Percentiles rank a stretch among this genome's conserved stretches.
phyloP scores from a whole-genome alignment of 2,329 filamentous ascomycete genomes.

The Alternaria alternata region DNA sequence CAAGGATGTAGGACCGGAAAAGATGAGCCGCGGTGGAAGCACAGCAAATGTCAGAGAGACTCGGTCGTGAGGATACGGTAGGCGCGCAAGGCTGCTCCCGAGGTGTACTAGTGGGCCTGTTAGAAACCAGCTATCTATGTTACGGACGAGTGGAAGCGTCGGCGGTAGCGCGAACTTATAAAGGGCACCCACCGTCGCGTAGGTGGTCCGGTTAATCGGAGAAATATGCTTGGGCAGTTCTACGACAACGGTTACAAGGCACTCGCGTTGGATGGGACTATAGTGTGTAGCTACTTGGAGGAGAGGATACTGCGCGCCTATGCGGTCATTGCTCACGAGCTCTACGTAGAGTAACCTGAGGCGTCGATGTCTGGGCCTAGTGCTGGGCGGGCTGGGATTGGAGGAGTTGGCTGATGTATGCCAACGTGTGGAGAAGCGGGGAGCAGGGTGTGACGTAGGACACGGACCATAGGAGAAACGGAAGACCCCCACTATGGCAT shows the following conservation, averaged over 20 bases:
- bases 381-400: constrained; percentile 11
- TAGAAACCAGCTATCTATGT: constrained; percentile 38
- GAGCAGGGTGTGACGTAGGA: constrained; percentile 28
- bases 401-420: constrained; percentile 21
- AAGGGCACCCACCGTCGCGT: constrained; percentile 30
- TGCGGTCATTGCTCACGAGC: constrained; percentile 31
- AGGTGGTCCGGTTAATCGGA: constrained; percentile 42
- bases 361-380: constrained; percentile 14
- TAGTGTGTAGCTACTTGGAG: neutral
- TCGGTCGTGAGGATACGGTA: constrained; percentile 49
- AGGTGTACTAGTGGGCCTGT: constrained; percentile 42
- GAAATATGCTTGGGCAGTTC: constrained; percentile 13
- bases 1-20: constrained; percentile 39
- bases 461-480: constrained; percentile 26
- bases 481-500: constrained; percentile 14
- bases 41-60: constrained; percentile 27
- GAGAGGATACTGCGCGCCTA: constrained; percentile 7
- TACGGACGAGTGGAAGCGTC: constrained; percentile 51
- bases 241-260: neutral
- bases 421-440: constrained; percentile 32
- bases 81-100: constrained; percentile 35
- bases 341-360: constrained; percentile 1
- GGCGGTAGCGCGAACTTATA: constrained; percentile 38
- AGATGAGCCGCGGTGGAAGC: constrained; percentile 32
- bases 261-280: constrained; percentile 3